A percentile compares a stretch with the other conserved stretches of the same genome.
Evolutionary conservation across 2,329 filamentous ascomycete species (phyloP).

Genomic region (Curvularia spicifera): DNA sequence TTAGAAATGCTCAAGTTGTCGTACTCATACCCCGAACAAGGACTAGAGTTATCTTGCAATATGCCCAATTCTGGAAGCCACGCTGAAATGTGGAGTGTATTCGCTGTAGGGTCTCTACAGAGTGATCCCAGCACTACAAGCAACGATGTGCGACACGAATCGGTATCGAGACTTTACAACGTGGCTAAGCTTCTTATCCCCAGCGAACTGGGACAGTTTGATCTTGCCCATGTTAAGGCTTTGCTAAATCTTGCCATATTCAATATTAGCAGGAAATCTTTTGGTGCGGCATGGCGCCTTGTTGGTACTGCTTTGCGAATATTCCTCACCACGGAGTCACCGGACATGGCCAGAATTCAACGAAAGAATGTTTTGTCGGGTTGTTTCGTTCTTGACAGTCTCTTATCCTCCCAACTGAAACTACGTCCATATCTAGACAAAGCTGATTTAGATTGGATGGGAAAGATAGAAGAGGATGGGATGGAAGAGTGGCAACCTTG

Average conservation of each 20-base stretch:
- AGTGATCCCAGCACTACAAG: background rate
- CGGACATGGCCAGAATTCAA: conserved; percentile 40
- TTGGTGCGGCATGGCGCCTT: conserved; percentile 66
- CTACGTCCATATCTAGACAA: conserved; percentile 58
- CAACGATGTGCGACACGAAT: conserved; percentile 10
- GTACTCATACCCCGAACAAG: conserved; percentile 59
- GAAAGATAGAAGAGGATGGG: conserved; percentile 66
- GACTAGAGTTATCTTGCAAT: conserved; percentile 43
- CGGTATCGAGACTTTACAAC: conserved; percentile 27
- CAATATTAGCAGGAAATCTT: conserved; percentile 64
- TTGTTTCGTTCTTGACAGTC: conserved; percentile 67
- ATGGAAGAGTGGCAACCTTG: conserved; percentile 77
- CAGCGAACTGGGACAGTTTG: conserved; percentile 36
- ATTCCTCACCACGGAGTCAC: conserved; percentile 47
- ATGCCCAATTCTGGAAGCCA: conserved; percentile 46
- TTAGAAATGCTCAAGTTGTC: conserved; percentile 64
- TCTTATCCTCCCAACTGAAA: conserved; percentile 60
- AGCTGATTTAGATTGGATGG: conserved; percentile 55
- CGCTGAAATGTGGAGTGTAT: conserved; percentile 54
- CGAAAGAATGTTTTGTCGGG: conserved; percentile 57
- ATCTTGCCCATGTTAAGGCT: conserved; percentile 51
- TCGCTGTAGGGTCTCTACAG: conserved; percentile 49
- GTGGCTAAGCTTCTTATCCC: conserved; percentile 38
- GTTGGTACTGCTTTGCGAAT: conserved; percentile 67
- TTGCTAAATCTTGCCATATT: conserved; percentile 62